phyloP scores from a whole-genome alignment of 108 stramenopile species.

The Stephanodiscus minutulus region DNA sequence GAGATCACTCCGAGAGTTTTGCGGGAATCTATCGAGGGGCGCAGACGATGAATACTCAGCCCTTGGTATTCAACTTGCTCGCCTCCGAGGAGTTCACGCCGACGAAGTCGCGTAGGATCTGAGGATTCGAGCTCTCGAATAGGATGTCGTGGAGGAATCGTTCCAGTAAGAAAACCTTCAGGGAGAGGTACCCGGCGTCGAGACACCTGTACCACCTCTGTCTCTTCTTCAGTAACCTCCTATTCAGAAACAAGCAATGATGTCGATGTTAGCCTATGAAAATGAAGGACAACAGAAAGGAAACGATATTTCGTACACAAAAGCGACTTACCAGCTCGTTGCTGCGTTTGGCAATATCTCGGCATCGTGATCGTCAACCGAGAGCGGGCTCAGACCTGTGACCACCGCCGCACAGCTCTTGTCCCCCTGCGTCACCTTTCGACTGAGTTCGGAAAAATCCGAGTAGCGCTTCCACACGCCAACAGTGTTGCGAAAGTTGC shows the following conservation, averaged over 20 bases:
- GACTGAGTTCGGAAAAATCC: slow-evolving; percentile 76
- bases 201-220: slow-evolving; percentile 93
- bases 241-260: slow-evolving; percentile 19
- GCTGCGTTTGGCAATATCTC: slow-evolving; percentile 80
- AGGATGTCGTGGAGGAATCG: slow-evolving; percentile 95
- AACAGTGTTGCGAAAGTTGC: slow-evolving; percentile 81
- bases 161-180: slow-evolving; percentile 96
- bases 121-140: slow-evolving; percentile 86
- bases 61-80: slow-evolving; percentile 43
- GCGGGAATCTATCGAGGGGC: background rate
- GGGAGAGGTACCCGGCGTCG: slow-evolving; percentile 89
- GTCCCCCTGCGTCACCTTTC: slow-evolving; percentile 73
- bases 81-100: slow-evolving; percentile 40
- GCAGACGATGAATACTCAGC: slow-evolving; percentile 3
- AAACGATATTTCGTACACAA: background rate
- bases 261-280: background rate
- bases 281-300: background rate
- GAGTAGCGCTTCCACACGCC: slow-evolving; percentile 92
- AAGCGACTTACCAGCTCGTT: slow-evolving; percentile 62
- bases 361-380: slow-evolving; percentile 76
- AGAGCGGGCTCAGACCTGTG: slow-evolving; percentile 75
- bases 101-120: slow-evolving; percentile 79
- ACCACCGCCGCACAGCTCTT: slow-evolving; percentile 80
- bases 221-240: slow-evolving; percentile 83
- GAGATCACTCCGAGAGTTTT: background rate